Evolutionary conservation across 2,329 filamentous ascomycete species (phyloP).

Genomic region (Herpotrichia juniperi): DNA sequence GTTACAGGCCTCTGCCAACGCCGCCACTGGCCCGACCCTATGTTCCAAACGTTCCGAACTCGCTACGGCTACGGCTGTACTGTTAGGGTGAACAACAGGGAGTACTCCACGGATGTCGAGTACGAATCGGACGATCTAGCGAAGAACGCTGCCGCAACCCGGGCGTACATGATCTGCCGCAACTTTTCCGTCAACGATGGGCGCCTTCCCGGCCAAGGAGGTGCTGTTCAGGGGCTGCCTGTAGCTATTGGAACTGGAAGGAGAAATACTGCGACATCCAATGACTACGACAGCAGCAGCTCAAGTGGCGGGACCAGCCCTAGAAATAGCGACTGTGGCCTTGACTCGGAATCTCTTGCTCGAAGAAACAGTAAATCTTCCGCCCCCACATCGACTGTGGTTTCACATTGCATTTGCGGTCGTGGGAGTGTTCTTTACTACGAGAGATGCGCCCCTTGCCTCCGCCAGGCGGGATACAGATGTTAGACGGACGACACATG

Average conservation of each 20-base stretch:
- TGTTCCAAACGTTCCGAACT: constrained; percentile 81
- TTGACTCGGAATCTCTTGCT: constrained; percentile 41
- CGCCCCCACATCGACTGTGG: constrained; percentile 16
- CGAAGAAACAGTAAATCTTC: constrained; percentile 44
- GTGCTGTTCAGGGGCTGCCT: constrained; percentile 65
- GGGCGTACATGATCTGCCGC: constrained; percentile 95
- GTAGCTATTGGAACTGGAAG: constrained; percentile 69
- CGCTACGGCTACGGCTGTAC: constrained; percentile 82
- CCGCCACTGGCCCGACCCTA: constrained; percentile 89
- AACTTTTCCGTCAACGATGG: constrained; percentile 98
- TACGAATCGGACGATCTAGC: constrained; percentile 84
- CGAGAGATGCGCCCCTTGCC: constrained; percentile 50
- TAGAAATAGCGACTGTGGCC: constrained; percentile 52
- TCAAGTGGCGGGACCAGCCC: constrained; percentile 64
- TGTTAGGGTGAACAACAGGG: constrained; percentile 92
- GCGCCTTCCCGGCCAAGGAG: constrained; percentile 69
- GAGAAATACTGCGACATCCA: constrained; percentile 53
- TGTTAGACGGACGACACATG: constrained; percentile 19
- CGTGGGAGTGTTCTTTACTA: constrained; percentile 48
- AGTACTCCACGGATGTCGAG: constrained; percentile 89
- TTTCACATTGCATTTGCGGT: constrained; percentile 42
- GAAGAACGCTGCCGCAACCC: constrained; percentile 92
- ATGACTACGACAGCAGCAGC: constrained; percentile 58
- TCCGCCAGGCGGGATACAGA: constrained; percentile 49
- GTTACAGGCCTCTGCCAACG: constrained; percentile 85